These are phyloP conservation scores for Truncatella angustata DNA, from an alignment of 2,329 filamentous ascomycete genomes.

Conservation along the genomic window DNA sequence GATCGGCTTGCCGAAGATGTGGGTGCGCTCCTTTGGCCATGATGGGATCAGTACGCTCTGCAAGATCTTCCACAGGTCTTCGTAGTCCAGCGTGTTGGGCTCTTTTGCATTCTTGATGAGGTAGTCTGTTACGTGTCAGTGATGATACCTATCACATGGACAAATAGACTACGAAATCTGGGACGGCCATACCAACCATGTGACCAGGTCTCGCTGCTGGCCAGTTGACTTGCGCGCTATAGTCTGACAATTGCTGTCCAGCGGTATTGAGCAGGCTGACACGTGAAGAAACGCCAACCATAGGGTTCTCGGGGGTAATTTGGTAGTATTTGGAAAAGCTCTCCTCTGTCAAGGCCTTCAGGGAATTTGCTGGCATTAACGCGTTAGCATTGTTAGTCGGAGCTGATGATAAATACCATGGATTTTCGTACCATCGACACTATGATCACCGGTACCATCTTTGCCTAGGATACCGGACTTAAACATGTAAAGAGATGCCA, in stretches of 20 bases:
- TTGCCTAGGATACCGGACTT: not conserved
- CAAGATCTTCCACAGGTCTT: slow-evolving; percentile 39
- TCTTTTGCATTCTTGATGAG: slow-evolving; percentile 28
- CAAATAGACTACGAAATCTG: not conserved
- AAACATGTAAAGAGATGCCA: slow-evolving; percentile 61
- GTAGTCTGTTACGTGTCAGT: slow-evolving; percentile 33
- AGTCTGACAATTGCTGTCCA: slow-evolving; percentile 37
- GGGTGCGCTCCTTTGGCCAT: slow-evolving; percentile 53
- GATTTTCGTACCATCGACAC: slow-evolving; percentile 8
- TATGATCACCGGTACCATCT: too few relatives aligned
- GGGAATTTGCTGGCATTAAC: slow-evolving; percentile 19
- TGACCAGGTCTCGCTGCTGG: slow-evolving; percentile 41
- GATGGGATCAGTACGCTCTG: slow-evolving; percentile 45
- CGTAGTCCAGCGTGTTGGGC: slow-evolving; percentile 33
- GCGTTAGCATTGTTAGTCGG: not conserved
- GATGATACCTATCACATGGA: too few relatives aligned
- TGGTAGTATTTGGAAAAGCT: slow-evolving; percentile 40
- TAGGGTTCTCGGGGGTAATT: slow-evolving; percentile 39
- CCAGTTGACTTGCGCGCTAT: slow-evolving; percentile 38
- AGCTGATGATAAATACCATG: too few relatives aligned
- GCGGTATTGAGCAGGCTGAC: slow-evolving; percentile 39
- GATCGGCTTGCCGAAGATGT: slow-evolving; percentile 38
- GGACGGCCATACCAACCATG: slow-evolving; percentile 38
- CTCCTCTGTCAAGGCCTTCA: slow-evolving; percentile 31
- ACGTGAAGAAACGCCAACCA: slow-evolving; percentile 43